These are phyloP conservation scores for Termitomyces sp. DNA, from an alignment of 768 basidiomycete genomes.

Conservation along the genomic window DNA sequence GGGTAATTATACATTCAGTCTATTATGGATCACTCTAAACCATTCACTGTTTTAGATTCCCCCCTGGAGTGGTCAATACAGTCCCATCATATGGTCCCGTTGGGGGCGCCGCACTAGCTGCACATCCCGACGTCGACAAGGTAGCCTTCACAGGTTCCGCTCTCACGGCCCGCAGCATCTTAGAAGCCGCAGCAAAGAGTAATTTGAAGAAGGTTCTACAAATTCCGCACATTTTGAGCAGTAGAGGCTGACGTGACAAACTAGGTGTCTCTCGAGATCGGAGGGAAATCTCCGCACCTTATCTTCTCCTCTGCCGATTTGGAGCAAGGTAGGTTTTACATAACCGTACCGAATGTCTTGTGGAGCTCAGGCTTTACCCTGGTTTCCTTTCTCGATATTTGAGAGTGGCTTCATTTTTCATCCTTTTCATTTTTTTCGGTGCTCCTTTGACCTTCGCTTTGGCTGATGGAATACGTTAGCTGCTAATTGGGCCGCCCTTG, in stretches of 20 bases:
- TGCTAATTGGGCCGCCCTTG: slow-evolving; percentile 82
- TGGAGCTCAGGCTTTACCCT: not conserved
- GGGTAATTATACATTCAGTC: slow-evolving; percentile 46
- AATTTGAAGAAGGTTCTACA: slow-evolving; percentile 83
- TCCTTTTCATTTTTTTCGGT: not conserved
- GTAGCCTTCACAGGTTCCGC: slow-evolving; percentile 96
- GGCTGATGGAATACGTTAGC: slow-evolving; percentile 36
- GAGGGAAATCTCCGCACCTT: slow-evolving; percentile 88
- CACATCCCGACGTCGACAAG: slow-evolving; percentile 87
- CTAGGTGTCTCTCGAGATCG: slow-evolving; percentile 87
- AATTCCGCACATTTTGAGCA: not conserved
- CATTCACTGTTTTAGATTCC: slow-evolving; percentile 52
- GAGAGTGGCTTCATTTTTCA: too few species aligned
- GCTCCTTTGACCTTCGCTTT: not conserved
- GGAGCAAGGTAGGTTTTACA: slow-evolving; percentile 62
- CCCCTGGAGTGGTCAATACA: slow-evolving; percentile 88
- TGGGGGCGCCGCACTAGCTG: slow-evolving; percentile 81
- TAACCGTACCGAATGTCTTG: not conserved
- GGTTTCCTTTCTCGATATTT: not conserved
- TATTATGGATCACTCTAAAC: not conserved
- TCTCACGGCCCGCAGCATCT: slow-evolving; percentile 82
- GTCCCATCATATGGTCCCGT: slow-evolving; percentile 78
- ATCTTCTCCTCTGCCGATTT: slow-evolving; percentile 90
- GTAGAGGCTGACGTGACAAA: slow-evolving; percentile 7
- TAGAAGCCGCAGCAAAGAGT: slow-evolving; percentile 88